Base-by-base conservation (phyloP, 2,329 filamentous ascomycete species). In the Sclerotinia spermophila region DNA sequence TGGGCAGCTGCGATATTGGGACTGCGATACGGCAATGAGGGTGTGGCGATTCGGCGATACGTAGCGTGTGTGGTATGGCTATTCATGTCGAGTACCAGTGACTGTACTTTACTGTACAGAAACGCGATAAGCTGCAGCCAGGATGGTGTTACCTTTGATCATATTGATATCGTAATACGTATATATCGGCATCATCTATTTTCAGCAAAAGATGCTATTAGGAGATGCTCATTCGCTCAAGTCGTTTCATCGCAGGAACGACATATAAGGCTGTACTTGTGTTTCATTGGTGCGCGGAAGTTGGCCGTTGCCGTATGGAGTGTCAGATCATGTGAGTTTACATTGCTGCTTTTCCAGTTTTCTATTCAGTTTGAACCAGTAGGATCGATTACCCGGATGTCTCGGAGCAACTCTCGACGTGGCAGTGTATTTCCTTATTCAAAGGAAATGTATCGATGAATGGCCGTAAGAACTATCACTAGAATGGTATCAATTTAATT, bases 261-360 rank as follows among this genome's bases (percentile, higher is more conserved):
- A 51, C 24, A 56, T 72, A 71, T 71, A 72, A 67, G 65, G 71
- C 68, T 70, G 55, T 58, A 58, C 56, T 33, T 65, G 56, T n/a
- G n/a, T 30, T 24, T 55, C 56, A 73, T 73, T 72, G 67, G 72
- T 35, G 61, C 70, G 72, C 70, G 72, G 71, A 73, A 70, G 40
- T 51, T 68, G 69, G 64, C 62, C 55, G 65, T 56, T 48, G 67
- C 59, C 42, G 70, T 55, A 53, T 51, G 60, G 58, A 71, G 42
- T 68, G 66, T 55, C 53, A 69, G 55, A 66, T 71, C 62, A 71
- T 67, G 71, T 67, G 64, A 70, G 67, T 64, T 45, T 59, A 62
- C 38, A 66, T 33, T 62, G 69, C 65, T 71, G 68, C 71, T 67
- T 72, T 69, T 67, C 44, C 53, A 68, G 53, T 33, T 68, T 38